Evolutionary conservation across 371 early-diverging fungal genomes (phyloP).

Genomic region (Mortierella sp.): DNA sequence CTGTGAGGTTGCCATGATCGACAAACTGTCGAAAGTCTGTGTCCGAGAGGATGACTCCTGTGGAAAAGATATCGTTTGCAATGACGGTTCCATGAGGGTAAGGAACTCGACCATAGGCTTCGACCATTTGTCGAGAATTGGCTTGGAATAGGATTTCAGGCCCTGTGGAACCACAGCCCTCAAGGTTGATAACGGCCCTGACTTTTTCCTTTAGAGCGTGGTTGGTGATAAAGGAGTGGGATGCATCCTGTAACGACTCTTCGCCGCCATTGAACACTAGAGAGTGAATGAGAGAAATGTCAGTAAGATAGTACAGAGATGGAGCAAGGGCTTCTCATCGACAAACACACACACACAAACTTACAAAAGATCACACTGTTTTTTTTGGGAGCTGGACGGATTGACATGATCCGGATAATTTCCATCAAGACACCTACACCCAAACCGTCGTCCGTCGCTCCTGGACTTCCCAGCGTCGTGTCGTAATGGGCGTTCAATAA

Average conservation of each 20-base stretch:
- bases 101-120: conserved; percentile 74
- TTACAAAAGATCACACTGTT: conserved; percentile 69
- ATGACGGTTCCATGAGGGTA: conserved; percentile 77
- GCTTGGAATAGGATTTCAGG: conserved; percentile 82
- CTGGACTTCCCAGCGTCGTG: conserved; percentile 67
- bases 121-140: conserved; percentile 73
- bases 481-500: conserved; percentile 79
- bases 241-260: conserved; percentile 80
- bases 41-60: conserved; percentile 78
- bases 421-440: conserved; percentile 82
- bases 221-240: conserved; percentile 77
- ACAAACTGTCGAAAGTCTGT: conserved; percentile 84
- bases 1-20: conserved; percentile 70
- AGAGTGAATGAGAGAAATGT: neutral
- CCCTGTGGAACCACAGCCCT: conserved; percentile 77
- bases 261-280: conserved; percentile 83
- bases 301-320: neutral
- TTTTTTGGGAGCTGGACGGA: conserved; percentile 55
- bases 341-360: conserved; percentile 14
- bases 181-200: conserved; percentile 76
- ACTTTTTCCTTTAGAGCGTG: conserved; percentile 67
- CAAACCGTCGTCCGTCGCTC: conserved; percentile 77
- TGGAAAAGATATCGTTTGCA: conserved; percentile 78
- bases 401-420: conserved; percentile 69
- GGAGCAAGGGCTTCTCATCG: neutral